Conservation (phyloP, 2,329 filamentous ascomycete genomes). For the Aspergillus pseudotamarii region DNA sequence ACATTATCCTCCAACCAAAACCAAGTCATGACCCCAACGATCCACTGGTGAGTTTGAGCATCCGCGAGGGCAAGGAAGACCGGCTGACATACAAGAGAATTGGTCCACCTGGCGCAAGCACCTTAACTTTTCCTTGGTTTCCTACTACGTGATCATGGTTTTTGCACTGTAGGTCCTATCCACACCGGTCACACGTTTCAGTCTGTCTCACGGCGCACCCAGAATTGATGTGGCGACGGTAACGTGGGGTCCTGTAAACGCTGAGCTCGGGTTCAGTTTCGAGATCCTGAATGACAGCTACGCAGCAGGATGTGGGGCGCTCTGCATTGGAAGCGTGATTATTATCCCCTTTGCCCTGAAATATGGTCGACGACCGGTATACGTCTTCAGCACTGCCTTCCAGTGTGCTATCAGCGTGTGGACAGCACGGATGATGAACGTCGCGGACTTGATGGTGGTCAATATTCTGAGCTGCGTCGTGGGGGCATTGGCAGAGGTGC, state of each 20-base stretch:
- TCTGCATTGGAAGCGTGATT: constrained; percentile 47
- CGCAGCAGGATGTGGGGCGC: constrained; percentile 46
- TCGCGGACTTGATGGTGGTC: constrained; percentile 47
- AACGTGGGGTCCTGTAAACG: constrained; percentile 49
- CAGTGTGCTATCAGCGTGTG: constrained; percentile 46
- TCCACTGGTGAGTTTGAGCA: not conserved
- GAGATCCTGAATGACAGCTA: constrained; percentile 49
- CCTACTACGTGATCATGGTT: not conserved
- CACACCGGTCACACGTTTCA: not conserved
- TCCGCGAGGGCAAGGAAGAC: not conserved
- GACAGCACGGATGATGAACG: constrained; percentile 47
- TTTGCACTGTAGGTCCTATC: not conserved
- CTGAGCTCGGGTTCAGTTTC: constrained; percentile 48
- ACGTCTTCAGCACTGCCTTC: constrained; percentile 45
- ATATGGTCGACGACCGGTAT: constrained; percentile 50
- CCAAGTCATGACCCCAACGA: not conserved
- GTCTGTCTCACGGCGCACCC: not conserved
- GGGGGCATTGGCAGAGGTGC: constrained; percentile 47
- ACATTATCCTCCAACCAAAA: not conserved
- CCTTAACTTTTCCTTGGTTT: not conserved
- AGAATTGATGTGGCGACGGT: not conserved
- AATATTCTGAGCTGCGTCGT: constrained; percentile 50
- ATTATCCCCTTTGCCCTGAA: constrained; percentile 52
- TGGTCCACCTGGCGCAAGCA: not conserved
- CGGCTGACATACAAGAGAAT: not conserved